A percentile compares a stretch with the other conserved stretches of the same genome.
phyloP scores from a whole-genome alignment of 108 stramenopile species.

The Heterococcus sp. region DNA sequence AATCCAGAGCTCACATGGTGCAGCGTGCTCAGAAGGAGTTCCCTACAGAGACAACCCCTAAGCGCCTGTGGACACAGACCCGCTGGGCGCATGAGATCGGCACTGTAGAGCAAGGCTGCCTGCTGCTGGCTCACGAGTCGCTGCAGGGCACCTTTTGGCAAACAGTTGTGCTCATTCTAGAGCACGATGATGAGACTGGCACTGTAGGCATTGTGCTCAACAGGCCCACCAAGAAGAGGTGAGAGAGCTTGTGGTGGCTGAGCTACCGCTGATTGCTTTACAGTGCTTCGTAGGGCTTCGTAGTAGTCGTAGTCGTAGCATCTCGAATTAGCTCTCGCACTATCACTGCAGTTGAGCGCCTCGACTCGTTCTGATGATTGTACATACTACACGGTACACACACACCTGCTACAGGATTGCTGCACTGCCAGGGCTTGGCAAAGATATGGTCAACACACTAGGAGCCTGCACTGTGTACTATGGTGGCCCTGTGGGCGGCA shows the following conservation, averaged over 20 bases:
- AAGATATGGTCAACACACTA: neutral
- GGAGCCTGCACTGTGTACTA: neutral
- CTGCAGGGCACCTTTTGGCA: neutral
- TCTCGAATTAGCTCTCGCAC: too few relatives aligned
- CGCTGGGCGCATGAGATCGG: neutral
- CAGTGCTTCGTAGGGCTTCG: too few relatives aligned
- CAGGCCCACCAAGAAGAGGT: neutral
- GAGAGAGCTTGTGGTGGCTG: neutral
- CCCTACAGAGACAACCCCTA: too few relatives aligned
- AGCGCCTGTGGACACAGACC: too few relatives aligned
- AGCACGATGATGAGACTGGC: neutral
- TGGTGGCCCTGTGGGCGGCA: neutral
- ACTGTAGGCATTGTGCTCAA: neutral
- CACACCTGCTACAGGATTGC: neutral
- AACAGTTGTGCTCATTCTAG: neutral
- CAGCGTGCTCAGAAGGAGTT: too few relatives aligned
- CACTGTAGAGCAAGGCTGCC: neutral
- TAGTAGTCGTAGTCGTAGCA: too few relatives aligned
- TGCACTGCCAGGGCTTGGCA: neutral
- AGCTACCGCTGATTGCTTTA: too few relatives aligned
- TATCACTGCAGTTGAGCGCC: too few relatives aligned
- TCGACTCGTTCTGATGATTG: too few relatives aligned
- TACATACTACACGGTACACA: too few relatives aligned
- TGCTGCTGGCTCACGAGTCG: neutral
- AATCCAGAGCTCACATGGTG: too few relatives aligned